These are phyloP conservation scores for Coprinopsis marcescibilis DNA, from an alignment of 768 basidiomycete genomes.

Conservation along the genomic window DNA sequence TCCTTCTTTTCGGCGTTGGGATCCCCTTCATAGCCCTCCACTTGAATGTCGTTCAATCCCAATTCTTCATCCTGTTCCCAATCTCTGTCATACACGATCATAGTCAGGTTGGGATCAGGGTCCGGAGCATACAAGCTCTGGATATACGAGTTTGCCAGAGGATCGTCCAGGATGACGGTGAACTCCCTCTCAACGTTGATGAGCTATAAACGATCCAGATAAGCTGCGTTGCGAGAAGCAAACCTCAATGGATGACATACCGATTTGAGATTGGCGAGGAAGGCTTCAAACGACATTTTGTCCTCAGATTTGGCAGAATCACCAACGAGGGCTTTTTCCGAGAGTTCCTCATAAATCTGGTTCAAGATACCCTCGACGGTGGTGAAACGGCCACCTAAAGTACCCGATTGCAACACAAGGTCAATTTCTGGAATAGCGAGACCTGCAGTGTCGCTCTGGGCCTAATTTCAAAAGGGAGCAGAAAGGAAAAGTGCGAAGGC, in stretches of 20 bases:
- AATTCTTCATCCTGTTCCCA: constrained; percentile 93
- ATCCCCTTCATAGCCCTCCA: constrained; percentile 61
- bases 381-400: constrained; percentile 95
- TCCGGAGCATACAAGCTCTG: constrained; percentile 98
- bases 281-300: constrained; percentile 60
- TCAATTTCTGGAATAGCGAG: constrained; percentile 92
- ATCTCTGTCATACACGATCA: constrained; percentile 77
- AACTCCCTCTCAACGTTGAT: constrained; percentile 76
- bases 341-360: constrained; percentile 93
- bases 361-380: constrained; percentile 93
- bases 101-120: constrained; percentile 87
- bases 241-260: constrained; percentile 31
- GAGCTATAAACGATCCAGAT: no score
- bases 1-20: constrained; percentile 8
- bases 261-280: constrained; percentile 72
- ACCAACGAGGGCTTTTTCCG: constrained; percentile 73
- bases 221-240: no score
- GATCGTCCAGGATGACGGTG: constrained; percentile 93
- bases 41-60: constrained; percentile 86
- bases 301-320: constrained; percentile 51
- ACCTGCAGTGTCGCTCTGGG: constrained; percentile 88
- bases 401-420: constrained; percentile 84
- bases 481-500: constrained; percentile 10
- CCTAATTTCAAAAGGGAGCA: neutral
- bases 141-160: constrained; percentile 90